A percentile compares a stretch with the other conserved stretches of the same genome.
Evolutionary conservation across 2,329 filamentous ascomycete genomes (phyloP).

Genomic region (Phialophora verrucosa): DNA sequence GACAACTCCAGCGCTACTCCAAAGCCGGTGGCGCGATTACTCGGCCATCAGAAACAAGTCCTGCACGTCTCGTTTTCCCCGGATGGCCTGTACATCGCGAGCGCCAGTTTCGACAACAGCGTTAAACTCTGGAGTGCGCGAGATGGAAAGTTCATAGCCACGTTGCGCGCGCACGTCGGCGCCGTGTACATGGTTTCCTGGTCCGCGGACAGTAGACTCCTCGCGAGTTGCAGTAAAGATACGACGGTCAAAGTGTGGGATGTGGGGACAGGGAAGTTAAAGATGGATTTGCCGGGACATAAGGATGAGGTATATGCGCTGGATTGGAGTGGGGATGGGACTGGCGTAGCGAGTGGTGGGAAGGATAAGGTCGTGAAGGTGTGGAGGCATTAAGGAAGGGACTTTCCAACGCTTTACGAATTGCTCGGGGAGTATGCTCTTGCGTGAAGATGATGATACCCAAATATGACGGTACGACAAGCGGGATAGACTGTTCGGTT

Average conservation of each 20-base stretch:
- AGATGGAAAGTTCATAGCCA: constrained; percentile 83
- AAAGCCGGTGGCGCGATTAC: constrained; percentile 84
- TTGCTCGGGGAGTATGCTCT: background rate
- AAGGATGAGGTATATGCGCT: constrained; percentile 92
- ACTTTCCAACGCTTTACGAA: constrained; percentile 5
- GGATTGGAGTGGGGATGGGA: constrained; percentile 92
- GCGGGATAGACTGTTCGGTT: background rate
- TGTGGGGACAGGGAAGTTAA: constrained; percentile 80
- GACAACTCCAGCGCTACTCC: constrained; percentile 57
- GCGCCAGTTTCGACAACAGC: constrained; percentile 90
- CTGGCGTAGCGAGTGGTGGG: constrained; percentile 86
- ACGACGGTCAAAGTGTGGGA: constrained; percentile 96
- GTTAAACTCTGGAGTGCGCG: constrained; percentile 88
- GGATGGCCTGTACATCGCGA: constrained; percentile 85
- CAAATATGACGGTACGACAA: background rate
- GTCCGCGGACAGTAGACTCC: constrained; percentile 85
- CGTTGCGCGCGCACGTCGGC: constrained; percentile 84
- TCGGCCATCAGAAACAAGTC: constrained; percentile 96
- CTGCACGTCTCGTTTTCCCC: constrained; percentile 95
- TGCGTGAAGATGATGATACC: constrained; percentile 8
- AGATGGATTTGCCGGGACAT: constrained; percentile 83
- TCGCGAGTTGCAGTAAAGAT: constrained; percentile 89
- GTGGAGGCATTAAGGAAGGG: constrained; percentile 61
- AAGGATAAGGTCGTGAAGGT: constrained; percentile 80
- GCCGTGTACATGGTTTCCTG: constrained; percentile 93